A percentile compares a stretch with the other conserved stretches of the same genome.
Evolutionary conservation across 139 green algal genomes (phyloP).

Genomic region (Diplosphaera chodatii): DNA sequence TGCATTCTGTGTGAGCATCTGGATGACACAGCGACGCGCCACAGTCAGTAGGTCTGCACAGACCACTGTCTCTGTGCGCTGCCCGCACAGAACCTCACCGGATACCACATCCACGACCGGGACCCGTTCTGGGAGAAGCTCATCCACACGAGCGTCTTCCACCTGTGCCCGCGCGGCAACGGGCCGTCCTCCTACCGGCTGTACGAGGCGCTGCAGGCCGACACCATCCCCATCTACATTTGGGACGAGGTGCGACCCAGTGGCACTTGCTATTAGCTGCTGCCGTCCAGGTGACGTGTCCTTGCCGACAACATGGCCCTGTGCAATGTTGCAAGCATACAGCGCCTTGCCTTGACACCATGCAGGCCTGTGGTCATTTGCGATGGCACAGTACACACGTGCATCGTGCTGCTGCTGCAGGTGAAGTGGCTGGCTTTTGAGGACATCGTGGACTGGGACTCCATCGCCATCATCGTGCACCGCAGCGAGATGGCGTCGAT

Average conservation of each 20-base stretch:
- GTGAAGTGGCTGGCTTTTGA: not conserved
- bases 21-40: too few species aligned
- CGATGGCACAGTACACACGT: too few species aligned
- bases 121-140: not conserved
- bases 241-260: not conserved
- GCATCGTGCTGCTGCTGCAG: not conserved
- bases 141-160: not conserved
- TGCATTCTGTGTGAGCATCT: too few species aligned
- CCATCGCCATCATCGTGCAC: not conserved
- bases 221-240: constrained; percentile 1
- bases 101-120: not conserved
- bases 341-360: too few species aligned
- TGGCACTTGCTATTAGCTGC: too few species aligned
- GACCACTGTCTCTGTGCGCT: too few species aligned
- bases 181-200: not conserved
- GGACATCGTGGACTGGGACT: not conserved
- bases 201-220: not conserved
- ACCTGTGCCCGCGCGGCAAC: not conserved
- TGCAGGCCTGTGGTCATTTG: too few species aligned
- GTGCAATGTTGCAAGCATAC: too few species aligned
- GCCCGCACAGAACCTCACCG: not conserved
- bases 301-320: too few species aligned
- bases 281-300: too few species aligned
- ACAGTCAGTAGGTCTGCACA: too few species aligned
- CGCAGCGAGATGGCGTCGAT: not conserved